Evolutionary conservation across 208 protist species (phyloP).

Genomic region (Herpetomonas tarakana): DNA sequence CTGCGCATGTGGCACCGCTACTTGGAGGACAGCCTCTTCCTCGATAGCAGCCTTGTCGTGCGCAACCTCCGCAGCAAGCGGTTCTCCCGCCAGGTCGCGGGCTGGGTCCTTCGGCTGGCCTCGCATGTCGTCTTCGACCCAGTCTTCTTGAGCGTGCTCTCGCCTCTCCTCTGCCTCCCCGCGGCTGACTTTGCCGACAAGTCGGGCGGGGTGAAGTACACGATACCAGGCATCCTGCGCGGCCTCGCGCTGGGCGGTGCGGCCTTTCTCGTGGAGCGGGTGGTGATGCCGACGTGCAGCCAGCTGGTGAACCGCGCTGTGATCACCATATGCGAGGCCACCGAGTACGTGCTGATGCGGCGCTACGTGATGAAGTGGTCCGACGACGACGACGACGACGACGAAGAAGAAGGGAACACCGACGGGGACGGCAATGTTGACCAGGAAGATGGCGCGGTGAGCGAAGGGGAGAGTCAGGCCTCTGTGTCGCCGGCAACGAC

Average conservation of each 20-base stretch:
- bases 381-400: conserved; percentile 23
- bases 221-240: conserved; percentile 28
- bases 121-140: conserved; percentile 70
- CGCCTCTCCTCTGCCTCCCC: conserved; percentile 39
- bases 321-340: conserved; percentile 55
- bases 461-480: background rate
- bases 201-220: conserved; percentile 6
- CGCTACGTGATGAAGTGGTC: conserved; percentile 43
- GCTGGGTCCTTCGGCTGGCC: conserved; percentile 53
- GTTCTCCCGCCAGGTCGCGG: conserved; percentile 35
- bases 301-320: conserved; percentile 59
- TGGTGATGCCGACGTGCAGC: conserved; percentile 50
- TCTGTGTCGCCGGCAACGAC: background rate
- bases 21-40: conserved; percentile 49
- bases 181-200: conserved; percentile 7
- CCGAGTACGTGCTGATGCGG: conserved; percentile 75
- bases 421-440: conserved; percentile 4
- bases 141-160: conserved; percentile 51
- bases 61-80: conserved; percentile 64
- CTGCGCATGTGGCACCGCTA: conserved; percentile 34
- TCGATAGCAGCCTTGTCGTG: conserved; percentile 70
- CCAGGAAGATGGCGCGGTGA: background rate
- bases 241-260: conserved; percentile 25
- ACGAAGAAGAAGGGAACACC: conserved; percentile 21
- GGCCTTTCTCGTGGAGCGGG: conserved; percentile 36